These are phyloP conservation scores for Aspergillus saccharolyticus DNA, from an alignment of 495 filamentous ascomycete species.

Conservation along the genomic window DNA sequence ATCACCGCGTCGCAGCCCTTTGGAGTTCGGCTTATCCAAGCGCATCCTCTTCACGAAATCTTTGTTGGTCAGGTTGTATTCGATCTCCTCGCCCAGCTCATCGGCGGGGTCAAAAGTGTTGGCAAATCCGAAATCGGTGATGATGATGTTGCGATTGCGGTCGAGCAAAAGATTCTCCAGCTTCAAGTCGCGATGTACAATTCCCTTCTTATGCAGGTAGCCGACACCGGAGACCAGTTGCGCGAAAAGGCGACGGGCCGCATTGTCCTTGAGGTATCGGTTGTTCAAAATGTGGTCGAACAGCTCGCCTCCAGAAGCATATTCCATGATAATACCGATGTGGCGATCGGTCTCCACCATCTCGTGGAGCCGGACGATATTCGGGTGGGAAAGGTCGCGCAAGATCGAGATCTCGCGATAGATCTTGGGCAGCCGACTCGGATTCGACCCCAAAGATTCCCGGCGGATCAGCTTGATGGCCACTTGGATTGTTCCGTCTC, in stretches of 20 bases:
- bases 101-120: conserved; percentile 92
- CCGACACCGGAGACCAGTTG: conserved; percentile 95
- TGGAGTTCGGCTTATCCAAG: conserved; percentile 74
- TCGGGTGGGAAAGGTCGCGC: conserved; percentile 79
- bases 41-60: conserved; percentile 77
- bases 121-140: conserved; percentile 98
- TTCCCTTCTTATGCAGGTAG: conserved; percentile 98
- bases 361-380: conserved; percentile 95
- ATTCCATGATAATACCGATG: conserved; percentile 97
- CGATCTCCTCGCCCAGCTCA: conserved; percentile 84
- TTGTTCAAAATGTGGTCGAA: conserved; percentile 98
- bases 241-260: conserved; percentile 86
- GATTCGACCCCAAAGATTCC: conserved; percentile 80
- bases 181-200: conserved; percentile 96
- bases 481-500: conserved; percentile 88
- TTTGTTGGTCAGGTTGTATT: conserved; percentile 76
- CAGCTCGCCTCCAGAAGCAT: conserved; percentile 93
- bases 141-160: conserved; percentile 97
- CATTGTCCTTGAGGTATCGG: conserved; percentile 88
- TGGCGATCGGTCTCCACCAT: conserved; percentile 97
- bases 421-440: conserved; percentile 87
- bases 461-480: conserved; percentile 97
- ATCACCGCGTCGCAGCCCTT: conserved; percentile 71
- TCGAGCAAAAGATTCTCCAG: conserved; percentile 95
- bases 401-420: conserved; percentile 94